Evolutionary conservation across 306 rosid genomes (phyloP).

Genomic region (Hylodesmum podocarpum): DNA sequence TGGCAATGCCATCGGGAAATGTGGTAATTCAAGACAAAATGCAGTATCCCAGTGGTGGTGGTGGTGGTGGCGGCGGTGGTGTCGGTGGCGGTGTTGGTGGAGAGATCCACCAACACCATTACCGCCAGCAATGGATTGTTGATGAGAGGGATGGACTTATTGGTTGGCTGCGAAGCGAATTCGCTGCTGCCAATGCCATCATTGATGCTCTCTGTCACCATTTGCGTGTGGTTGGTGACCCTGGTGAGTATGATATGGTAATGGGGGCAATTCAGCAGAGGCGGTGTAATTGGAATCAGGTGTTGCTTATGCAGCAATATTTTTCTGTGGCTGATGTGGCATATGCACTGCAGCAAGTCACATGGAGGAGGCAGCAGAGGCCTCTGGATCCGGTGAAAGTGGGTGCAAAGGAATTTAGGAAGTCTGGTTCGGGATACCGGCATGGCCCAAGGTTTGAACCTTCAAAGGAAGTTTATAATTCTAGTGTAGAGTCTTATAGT

Average conservation of each 20-base stretch:
- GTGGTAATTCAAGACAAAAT: slow-evolving; percentile 73
- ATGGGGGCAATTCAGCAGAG: slow-evolving; percentile 72
- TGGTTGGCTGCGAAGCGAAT: slow-evolving; percentile 92
- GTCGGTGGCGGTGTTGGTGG: slow-evolving; percentile 40
- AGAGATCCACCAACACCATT: slow-evolving; percentile 62
- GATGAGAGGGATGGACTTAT: slow-evolving; percentile 97
- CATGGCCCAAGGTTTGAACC: slow-evolving; percentile 62
- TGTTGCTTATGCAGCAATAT: slow-evolving; percentile 95
- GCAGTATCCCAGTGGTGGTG: slow-evolving; percentile 61
- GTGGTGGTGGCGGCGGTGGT: slow-evolving; percentile 26
- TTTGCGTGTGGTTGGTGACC: slow-evolving; percentile 68
- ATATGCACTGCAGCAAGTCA: slow-evolving; percentile 73
- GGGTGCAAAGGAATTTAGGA: slow-evolving; percentile 62
- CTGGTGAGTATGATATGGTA: slow-evolving; percentile 78
- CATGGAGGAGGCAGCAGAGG: slow-evolving; percentile 82
- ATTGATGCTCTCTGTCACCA: slow-evolving; percentile 88
- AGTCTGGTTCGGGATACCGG: slow-evolving; percentile 57
- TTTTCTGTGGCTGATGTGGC: slow-evolving; percentile 79
- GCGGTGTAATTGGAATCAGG: slow-evolving; percentile 87
- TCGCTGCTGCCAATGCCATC: slow-evolving; percentile 94
- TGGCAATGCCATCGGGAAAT: slow-evolving; percentile 98
- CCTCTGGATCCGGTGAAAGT: slow-evolving; percentile 55
- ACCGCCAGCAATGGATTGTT: slow-evolving; percentile 76
- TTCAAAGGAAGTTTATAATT: slow-evolving; percentile 51
- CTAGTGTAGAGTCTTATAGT: slow-evolving; percentile 51